Conservation (phyloP, 2,329 filamentous ascomycete species). For the Xylaria sp. region DNA sequence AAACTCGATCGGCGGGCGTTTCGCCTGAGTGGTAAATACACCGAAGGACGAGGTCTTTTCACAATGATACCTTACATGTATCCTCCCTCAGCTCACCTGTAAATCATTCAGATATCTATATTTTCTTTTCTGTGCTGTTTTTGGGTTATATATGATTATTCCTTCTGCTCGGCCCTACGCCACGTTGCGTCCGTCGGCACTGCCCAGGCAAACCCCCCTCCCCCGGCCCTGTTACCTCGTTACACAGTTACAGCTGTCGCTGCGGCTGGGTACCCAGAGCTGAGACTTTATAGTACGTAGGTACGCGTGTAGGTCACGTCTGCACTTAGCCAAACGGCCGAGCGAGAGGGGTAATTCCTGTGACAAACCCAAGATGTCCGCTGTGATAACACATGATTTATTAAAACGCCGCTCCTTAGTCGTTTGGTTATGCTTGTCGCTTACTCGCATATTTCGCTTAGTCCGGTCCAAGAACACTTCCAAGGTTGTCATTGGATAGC, state of each 20-base stretch:
- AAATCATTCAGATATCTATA: neutral
- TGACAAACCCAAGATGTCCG: conserved; percentile 11
- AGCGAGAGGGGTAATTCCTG: conserved; percentile 29
- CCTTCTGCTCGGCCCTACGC: neutral
- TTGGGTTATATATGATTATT: neutral
- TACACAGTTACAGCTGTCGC: neutral
- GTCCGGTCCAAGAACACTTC: neutral
- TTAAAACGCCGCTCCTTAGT: conserved; percentile 24
- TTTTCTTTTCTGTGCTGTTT: neutral
- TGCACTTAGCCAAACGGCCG: conserved; percentile 6
- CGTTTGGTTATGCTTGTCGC: conserved; percentile 5
- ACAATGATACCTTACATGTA: neutral
- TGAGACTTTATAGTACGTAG: conserved; percentile 2
- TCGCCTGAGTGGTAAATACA: neutral
- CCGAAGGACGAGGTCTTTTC: neutral
- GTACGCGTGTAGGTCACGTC: conserved; percentile 5
- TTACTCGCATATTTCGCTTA: conserved; percentile 9
- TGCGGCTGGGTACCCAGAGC: neutral
- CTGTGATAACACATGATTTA: conserved; percentile 26
- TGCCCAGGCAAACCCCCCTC: neutral
- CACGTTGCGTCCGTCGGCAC: neutral
- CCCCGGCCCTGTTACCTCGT: neutral
- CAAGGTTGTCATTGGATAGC: conserved; percentile 14
- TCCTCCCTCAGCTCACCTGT: neutral
- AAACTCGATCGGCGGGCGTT: conserved; percentile 18